Conservation (phyloP, 2,329 filamentous ascomycete species). For the Alternaria incomplexa region DNA sequence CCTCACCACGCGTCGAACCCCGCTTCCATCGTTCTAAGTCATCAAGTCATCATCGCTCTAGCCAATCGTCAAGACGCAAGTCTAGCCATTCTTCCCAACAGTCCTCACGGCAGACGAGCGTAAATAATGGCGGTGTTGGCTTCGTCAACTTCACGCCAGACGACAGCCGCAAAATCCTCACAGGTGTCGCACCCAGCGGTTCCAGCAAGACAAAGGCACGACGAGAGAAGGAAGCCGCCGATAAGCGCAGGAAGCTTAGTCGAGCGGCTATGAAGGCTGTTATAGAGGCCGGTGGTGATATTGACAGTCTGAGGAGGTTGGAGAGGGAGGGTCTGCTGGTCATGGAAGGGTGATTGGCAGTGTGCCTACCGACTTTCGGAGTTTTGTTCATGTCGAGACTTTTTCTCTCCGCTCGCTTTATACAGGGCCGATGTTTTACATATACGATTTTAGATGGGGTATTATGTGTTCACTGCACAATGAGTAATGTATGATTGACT, state of each 20-base stretch:
- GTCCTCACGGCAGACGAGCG: conserved; percentile 52
- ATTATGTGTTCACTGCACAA: conserved; percentile 21
- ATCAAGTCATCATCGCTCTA: conserved; percentile 14
- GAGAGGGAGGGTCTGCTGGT: conserved; percentile 50
- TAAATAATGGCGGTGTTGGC: conserved; percentile 53
- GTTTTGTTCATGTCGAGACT: neutral
- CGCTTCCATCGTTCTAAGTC: conserved; percentile 35
- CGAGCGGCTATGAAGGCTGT: conserved; percentile 73
- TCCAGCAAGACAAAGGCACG: conserved; percentile 94
- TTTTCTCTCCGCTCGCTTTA: neutral
- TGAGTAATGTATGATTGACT: conserved; percentile 4
- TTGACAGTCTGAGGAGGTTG: conserved; percentile 52
- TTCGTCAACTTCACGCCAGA: conserved; percentile 92
- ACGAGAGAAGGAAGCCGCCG: conserved; percentile 83
- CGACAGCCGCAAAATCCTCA: conserved; percentile 80
- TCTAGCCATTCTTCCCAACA: conserved; percentile 25
- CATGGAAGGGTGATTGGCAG: conserved; percentile 16
- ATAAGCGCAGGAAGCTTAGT: conserved; percentile 72
- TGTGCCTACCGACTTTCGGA: neutral
- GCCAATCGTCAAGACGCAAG: conserved; percentile 23
- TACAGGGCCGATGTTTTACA: neutral
- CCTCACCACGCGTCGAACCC: conserved; percentile 32
- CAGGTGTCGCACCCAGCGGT: conserved; percentile 88
- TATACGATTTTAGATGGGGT: conserved; percentile 2
- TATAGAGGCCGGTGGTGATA: conserved; percentile 72